phyloP scores from a whole-genome alignment of 2,329 filamentous ascomycete genomes.

The Madurella mycetomatis region DNA sequence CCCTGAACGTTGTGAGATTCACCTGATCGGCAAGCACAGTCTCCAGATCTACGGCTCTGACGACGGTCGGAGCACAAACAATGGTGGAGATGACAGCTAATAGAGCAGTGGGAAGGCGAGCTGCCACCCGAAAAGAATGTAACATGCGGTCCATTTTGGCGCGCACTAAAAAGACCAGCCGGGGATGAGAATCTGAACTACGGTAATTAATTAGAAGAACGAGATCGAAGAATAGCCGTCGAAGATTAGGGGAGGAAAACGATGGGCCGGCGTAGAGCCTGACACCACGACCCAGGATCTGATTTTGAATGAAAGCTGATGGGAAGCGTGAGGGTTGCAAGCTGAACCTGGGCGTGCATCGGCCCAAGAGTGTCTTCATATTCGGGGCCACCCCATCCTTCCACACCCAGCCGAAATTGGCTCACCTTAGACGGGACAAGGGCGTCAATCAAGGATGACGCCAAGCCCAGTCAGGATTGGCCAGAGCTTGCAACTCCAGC shows the following conservation, averaged over 20 bases:
- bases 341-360: neutral
- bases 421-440: neutral
- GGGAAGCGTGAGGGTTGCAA: neutral
- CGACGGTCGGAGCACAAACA: neutral
- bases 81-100: neutral
- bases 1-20: slow-evolving; percentile 17
- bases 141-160: neutral
- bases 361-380: neutral
- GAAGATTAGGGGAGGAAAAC: neutral
- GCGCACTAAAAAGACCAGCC: neutral
- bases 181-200: neutral
- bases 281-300: neutral
- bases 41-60: slow-evolving; percentile 6
- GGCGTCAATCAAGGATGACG: neutral
- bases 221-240: neutral
- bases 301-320: neutral
- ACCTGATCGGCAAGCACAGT: slow-evolving; percentile 12
- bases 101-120: slow-evolving; percentile 5
- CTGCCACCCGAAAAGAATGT: neutral
- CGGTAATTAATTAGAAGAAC: too few species aligned
- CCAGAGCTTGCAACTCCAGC: too few species aligned
- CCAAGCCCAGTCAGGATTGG: slow-evolving; percentile 2
- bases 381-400: neutral
- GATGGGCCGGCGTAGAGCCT: neutral
- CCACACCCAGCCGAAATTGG: slow-evolving; percentile 1